Conservation (phyloP, 495 filamentous ascomycete species). For the Talaromyces adpressus region DNA sequence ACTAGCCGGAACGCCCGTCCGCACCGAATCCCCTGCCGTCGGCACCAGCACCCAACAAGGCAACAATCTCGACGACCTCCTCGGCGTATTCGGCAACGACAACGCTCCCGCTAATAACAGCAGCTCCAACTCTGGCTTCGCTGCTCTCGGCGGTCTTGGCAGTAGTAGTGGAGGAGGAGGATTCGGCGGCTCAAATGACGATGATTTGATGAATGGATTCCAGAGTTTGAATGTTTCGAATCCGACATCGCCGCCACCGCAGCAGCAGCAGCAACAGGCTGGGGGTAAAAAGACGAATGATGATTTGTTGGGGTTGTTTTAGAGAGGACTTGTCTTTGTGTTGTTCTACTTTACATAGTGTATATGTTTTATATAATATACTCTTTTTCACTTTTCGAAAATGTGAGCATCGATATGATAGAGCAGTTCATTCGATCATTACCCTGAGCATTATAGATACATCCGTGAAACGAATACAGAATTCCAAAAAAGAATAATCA, state of each 20-base stretch:
- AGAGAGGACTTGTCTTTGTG: slow-evolving; percentile 13
- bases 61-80: slow-evolving; percentile 81
- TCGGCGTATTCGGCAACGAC: slow-evolving; percentile 65
- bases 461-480: neutral
- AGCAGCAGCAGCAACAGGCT: slow-evolving; percentile 12
- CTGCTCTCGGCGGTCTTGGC: neutral
- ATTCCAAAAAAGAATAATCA: neutral
- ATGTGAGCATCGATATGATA: neutral
- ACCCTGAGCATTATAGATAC: neutral
- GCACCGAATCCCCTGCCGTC: slow-evolving; percentile 58
- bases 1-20: slow-evolving; percentile 69
- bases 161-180: slow-evolving; percentile 3
- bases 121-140: slow-evolving; percentile 9
- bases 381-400: neutral
- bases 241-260: slow-evolving; percentile 17
- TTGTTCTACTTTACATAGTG: neutral
- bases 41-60: slow-evolving; percentile 35
- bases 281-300: slow-evolving; percentile 64
- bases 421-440: neutral
- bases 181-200: slow-evolving; percentile 24
- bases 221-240: slow-evolving; percentile 66
- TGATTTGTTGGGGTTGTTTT: slow-evolving; percentile 88
- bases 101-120: slow-evolving; percentile 23
- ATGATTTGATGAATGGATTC: slow-evolving; percentile 78
- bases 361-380: slow-evolving; percentile 3